Percentiles rank a stretch among this genome's conserved stretches.
phyloP scores from a whole-genome alignment of 2,329 filamentous ascomycete species.

The Chaetomium olivaceum region DNA sequence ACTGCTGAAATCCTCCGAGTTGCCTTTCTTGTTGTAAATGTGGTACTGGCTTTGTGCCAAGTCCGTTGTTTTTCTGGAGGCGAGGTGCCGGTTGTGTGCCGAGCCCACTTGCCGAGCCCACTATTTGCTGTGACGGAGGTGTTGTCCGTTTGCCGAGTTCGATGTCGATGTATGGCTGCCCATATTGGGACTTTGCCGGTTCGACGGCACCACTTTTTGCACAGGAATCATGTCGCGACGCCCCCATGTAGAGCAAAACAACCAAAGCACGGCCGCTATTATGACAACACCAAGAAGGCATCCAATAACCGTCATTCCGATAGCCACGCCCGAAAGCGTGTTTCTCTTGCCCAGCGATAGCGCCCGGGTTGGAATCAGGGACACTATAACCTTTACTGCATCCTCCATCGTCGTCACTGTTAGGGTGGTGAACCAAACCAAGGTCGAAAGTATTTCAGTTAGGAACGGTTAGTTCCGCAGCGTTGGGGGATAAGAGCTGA shows the following conservation, averaged over 20 bases:
- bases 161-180: neutral
- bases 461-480: neutral
- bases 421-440: neutral
- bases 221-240: neutral
- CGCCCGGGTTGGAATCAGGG: neutral
- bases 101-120: neutral
- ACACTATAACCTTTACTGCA: neutral
- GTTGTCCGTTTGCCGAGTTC: neutral
- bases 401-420: neutral
- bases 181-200: neutral
- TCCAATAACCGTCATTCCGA: neutral
- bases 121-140: neutral
- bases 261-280: neutral
- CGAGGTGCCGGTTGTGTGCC: neutral
- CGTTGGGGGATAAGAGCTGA: neutral
- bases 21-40: neutral
- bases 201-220: neutral
- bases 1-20: neutral
- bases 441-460: neutral
- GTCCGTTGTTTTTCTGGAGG: too few species aligned
- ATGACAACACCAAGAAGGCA: neutral
- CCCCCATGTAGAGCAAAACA: neutral
- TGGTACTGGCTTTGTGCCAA: neutral
- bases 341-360: neutral
- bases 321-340: neutral